Evolutionary conservation across 768 basidiomycete genomes (phyloP).

Genomic region (Lactarius deliciosus): DNA sequence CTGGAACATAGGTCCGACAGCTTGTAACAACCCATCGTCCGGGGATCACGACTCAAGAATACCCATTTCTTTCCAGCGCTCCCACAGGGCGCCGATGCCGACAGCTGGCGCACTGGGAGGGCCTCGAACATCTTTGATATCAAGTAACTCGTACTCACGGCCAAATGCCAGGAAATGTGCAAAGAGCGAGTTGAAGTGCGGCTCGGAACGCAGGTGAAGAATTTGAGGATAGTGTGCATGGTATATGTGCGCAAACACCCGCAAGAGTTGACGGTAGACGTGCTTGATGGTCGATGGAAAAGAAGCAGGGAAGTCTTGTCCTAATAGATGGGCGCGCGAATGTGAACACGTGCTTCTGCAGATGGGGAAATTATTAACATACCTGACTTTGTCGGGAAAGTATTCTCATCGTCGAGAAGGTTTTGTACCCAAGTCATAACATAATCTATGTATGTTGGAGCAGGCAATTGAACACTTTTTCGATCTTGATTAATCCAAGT

Average conservation of each 20-base stretch:
- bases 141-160: conserved; percentile 86
- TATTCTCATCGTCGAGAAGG: conserved; percentile 88
- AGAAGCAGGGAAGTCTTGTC: conserved; percentile 79
- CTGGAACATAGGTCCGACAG: not conserved
- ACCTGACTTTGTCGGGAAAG: conserved; percentile 97
- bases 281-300: conserved; percentile 92
- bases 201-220: conserved; percentile 89
- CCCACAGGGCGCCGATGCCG: conserved; percentile 79
- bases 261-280: conserved; percentile 94
- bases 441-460: conserved; percentile 96
- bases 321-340: conserved; percentile 41
- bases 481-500: conserved; percentile 93
- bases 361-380: conserved; percentile 31
- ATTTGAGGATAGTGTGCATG: conserved; percentile 91
- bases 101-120: conserved; percentile 52
- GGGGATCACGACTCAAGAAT: conserved; percentile 48
- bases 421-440: conserved; percentile 98
- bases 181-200: conserved; percentile 96
- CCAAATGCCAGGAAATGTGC: conserved; percentile 98
- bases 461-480: conserved; percentile 82
- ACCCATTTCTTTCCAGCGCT: conserved; percentile 89
- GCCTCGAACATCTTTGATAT: conserved; percentile 84
- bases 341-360: not conserved
- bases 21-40: not conserved
- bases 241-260: conserved; percentile 97